These are phyloP conservation scores for Pyricularia sp. DNA, from an alignment of 2,329 filamentous ascomycete species.

Conservation along the genomic window DNA sequence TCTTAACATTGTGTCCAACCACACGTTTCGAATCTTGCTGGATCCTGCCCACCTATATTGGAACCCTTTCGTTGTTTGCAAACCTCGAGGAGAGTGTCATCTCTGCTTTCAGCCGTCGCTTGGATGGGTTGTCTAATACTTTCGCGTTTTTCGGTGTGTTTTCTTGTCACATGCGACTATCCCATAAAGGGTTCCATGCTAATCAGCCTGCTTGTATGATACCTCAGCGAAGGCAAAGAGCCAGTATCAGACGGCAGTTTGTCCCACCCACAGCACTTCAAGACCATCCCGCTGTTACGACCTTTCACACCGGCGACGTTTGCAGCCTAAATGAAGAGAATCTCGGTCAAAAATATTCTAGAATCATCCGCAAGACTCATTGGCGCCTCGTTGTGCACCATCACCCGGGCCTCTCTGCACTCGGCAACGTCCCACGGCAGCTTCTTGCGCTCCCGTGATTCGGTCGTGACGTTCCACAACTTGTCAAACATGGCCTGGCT, in stretches of 20 bases:
- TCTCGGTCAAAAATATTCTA: not conserved
- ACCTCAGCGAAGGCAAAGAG: not conserved
- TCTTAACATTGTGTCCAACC: no score
- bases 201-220: not conserved
- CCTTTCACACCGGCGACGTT: not conserved
- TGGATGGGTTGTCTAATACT: not conserved
- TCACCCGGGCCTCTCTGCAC: not conserved
- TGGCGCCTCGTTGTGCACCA: constrained; percentile 3
- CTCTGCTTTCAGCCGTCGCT: not conserved
- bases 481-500: not conserved
- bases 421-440: not conserved
- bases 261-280: not conserved
- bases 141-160: not conserved
- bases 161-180: not conserved
- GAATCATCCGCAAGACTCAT: constrained; percentile 2
- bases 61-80: no score
- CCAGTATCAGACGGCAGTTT: not conserved
- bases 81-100: not conserved
- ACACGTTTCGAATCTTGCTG: no score
- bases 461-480: not conserved
- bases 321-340: not conserved
- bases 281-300: not conserved
- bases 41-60: no score
- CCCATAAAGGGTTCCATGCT: not conserved
- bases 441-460: not conserved